Evolutionary conservation across 2,329 filamentous ascomycete genomes (phyloP).

Genomic region (Pseudocercospora cruenta): DNA sequence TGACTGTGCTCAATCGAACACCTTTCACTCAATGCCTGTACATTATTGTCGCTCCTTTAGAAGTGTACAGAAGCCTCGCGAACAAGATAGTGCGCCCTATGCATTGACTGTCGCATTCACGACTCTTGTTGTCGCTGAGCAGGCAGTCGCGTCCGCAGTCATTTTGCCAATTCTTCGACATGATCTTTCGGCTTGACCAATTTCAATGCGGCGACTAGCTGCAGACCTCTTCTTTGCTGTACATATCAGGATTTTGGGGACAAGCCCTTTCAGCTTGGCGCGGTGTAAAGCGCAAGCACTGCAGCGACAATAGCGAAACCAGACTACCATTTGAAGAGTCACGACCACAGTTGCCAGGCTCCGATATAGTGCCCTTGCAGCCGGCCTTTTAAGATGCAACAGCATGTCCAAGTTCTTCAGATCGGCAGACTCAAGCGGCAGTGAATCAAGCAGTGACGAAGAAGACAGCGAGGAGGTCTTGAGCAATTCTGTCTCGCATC

Average conservation of each 20-base stretch:
- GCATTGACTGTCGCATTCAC: not conserved
- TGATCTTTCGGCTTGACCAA: not conserved
- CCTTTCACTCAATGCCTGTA: not conserved
- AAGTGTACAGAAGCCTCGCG: not conserved
- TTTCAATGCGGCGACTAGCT: not conserved
- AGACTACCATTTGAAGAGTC: not conserved
- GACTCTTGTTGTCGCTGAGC: not conserved
- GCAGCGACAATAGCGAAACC: not conserved
- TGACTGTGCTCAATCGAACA: conserved; percentile 2
- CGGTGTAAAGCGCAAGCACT: not conserved
- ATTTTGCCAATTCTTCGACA: not conserved
- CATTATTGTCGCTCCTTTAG: not conserved
- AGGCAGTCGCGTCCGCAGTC: not conserved
- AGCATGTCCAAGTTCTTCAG: conserved; percentile 22
- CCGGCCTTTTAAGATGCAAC: not conserved
- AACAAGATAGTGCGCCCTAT: not conserved
- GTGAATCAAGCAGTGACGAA: conserved; percentile 21
- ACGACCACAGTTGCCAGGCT: not conserved
- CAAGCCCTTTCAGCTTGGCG: not conserved
- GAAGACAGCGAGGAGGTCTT: conserved; percentile 16
- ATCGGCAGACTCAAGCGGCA: conserved; percentile 23
- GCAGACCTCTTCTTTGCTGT: not conserved
- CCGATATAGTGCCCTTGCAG: not conserved
- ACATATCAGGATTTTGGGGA: not conserved
- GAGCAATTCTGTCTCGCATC: conserved; percentile 16